Base-by-base conservation (phyloP, 2,329 filamentous ascomycete species). In the Neurospora crassa region DNA sequence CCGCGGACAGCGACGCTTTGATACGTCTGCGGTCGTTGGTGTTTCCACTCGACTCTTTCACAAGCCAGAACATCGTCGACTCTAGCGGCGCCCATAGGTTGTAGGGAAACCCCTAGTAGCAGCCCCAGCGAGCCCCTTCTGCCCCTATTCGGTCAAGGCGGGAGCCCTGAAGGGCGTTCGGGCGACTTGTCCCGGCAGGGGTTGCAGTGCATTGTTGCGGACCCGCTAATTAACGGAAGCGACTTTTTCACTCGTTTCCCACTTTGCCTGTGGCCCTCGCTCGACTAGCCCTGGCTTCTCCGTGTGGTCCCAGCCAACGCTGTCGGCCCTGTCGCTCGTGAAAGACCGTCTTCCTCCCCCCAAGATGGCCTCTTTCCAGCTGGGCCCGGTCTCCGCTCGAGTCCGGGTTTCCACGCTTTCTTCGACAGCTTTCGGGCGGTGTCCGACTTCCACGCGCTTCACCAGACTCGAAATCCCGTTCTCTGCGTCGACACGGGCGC, bases 401-500 rank as follows among this genome's bases (percentile, higher is more conserved):
- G 70, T 72, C 53, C 73, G 73, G 75, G 69, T 71, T 76, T 70
- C 70, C 72, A 71, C 74, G 72, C 68, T 71, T 63, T 34, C 53
- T 63, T 63, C 73, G 68, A 71, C 73, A 68, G 45, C 53, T 63
- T 63, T 75, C 40, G 63, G 59, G 37, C 74, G 45, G 24, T 70
- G 68, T 68, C 69, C 73, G 20, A 70, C 71, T 67, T 74, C 72
- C 68, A 63, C 53, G 53, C 53, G 53, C 53, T 63, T 63, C 24
- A 11, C 53, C 53, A 63, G 53, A 63, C 53, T 63, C 53, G 53
- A 63, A 63, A 63, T 24, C 16, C 53, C 74, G 14, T 76, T 53
- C 70, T 71, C 73, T 47, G 59, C 72, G 20, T 70, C 73, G 24
- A 73, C 74, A 45, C 75, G 76, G 69, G 75, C 68, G 53, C 72